Conservation (phyloP, 129 eudicot species). For the Chrysanthemum lavandulifolium region DNA sequence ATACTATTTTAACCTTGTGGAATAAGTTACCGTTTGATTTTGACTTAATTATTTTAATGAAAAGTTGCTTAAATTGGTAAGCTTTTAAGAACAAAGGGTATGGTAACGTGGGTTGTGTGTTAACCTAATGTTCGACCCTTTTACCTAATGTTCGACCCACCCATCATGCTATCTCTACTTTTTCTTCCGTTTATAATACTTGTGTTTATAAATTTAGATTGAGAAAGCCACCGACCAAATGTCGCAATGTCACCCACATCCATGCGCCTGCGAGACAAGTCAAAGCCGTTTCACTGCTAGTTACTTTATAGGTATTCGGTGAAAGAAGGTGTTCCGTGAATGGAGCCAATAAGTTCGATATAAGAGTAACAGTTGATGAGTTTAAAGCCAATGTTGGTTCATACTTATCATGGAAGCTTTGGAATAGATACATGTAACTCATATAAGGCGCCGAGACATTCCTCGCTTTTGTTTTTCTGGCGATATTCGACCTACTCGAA, state of each 20-base stretch:
- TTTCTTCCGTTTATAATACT: neutral
- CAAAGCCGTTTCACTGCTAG: slow-evolving; percentile 59
- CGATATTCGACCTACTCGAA: slow-evolving; percentile 67
- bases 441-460: slow-evolving; percentile 61
- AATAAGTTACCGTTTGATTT: too few species aligned
- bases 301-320: slow-evolving; percentile 84
- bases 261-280: slow-evolving; percentile 69
- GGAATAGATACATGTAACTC: slow-evolving; percentile 70
- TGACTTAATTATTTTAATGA: too few species aligned
- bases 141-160: too few species aligned
- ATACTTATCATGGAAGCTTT: slow-evolving; percentile 64
- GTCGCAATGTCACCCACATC: slow-evolving; percentile 95
- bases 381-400: slow-evolving; percentile 66
- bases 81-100: too few species aligned
- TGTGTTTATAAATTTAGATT: slow-evolving; percentile 40
- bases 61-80: too few species aligned
- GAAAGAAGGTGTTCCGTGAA: slow-evolving; percentile 67
- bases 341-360: slow-evolving; percentile 79
- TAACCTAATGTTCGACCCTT: too few species aligned
- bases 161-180: neutral
- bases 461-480: slow-evolving; percentile 93
- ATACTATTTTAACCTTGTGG: too few species aligned
- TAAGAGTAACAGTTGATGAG: slow-evolving; percentile 84
- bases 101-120: too few species aligned
- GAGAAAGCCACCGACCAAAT: slow-evolving; percentile 78